Conservation (phyloP, 441 rosid genomes). For the Metrosideros polymorpha region DNA sequence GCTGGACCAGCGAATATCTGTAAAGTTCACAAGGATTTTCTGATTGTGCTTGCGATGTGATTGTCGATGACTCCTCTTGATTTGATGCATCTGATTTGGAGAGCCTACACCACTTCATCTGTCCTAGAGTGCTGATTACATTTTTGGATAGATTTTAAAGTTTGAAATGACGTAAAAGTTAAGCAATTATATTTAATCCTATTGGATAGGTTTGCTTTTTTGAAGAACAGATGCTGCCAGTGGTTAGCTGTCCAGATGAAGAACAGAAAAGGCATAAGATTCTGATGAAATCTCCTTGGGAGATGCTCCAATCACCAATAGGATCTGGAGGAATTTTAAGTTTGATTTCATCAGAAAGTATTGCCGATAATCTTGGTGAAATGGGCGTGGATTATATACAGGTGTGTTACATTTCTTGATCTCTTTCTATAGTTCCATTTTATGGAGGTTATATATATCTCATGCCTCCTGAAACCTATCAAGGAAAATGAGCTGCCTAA, state of each 20-base stretch:
- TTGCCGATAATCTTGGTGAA: conserved; percentile 40
- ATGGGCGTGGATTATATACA: conserved; percentile 57
- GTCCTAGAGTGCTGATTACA: background rate
- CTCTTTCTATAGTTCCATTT: background rate
- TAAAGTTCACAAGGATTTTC: background rate
- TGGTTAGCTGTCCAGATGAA: conserved; percentile 41
- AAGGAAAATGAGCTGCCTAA: background rate
- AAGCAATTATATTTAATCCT: background rate
- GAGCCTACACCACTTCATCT: background rate
- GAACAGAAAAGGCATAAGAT: conserved; percentile 48
- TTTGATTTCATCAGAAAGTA: conserved; percentile 43
- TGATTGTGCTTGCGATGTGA: background rate
- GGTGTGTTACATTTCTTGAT: conserved; percentile 31
- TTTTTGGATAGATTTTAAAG: background rate
- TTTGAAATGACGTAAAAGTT: background rate
- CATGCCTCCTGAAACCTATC: background rate
- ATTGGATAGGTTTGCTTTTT: conserved; percentile 59
- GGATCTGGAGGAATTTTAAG: conserved; percentile 72
- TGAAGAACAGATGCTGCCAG: conserved; percentile 69
- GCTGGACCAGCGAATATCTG: background rate
- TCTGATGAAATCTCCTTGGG: conserved; percentile 92
- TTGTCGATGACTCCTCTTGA: background rate
- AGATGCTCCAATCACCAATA: conserved; percentile 69
- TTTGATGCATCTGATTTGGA: background rate
- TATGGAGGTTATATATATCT: background rate